phyloP scores from a whole-genome alignment of 257 asterid species.

The Jacaranda mimosifolia region DNA sequence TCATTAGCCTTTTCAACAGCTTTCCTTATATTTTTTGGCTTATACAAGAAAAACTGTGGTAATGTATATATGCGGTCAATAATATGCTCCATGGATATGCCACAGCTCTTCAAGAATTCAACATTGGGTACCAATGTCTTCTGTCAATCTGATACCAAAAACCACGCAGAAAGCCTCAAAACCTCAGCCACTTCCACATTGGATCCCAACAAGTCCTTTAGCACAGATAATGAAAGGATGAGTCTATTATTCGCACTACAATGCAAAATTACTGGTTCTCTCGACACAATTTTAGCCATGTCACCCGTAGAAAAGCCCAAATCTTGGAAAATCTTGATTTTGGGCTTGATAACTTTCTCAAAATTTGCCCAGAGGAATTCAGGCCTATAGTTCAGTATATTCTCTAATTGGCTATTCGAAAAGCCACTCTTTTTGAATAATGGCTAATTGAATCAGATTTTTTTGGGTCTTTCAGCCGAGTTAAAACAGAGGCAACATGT shows the following conservation, averaged over 20 bases:
- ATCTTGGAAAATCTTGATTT: too few species aligned
- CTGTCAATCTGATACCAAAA: constrained; percentile 33
- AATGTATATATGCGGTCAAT: neutral
- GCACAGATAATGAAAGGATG: too few species aligned
- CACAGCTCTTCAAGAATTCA: too few species aligned
- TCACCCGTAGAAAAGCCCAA: constrained; percentile 28
- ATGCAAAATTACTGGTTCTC: constrained; percentile 25
- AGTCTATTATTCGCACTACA: constrained; percentile 33
- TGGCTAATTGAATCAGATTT: too few species aligned
- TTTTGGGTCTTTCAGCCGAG: too few species aligned
- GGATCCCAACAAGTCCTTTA: too few species aligned
- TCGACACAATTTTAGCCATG: constrained; percentile 38
- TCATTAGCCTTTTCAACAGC: constrained; percentile 36
- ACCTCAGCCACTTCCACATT: constrained; percentile 40
- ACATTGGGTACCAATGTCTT: constrained; percentile 44
- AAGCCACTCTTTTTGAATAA: constrained; percentile 46
- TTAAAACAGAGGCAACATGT: too few species aligned
- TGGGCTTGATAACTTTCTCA: too few species aligned
- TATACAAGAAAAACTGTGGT: constrained; percentile 43
- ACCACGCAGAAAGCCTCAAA: constrained; percentile 26
- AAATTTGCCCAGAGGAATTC: constrained; percentile 21
- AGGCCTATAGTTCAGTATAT: constrained; percentile 26
- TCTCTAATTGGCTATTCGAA: constrained; percentile 46
- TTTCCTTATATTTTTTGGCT: constrained; percentile 40
- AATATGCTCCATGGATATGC: constrained; percentile 27